Base-by-base conservation (phyloP, 495 filamentous ascomycete species). In the Penicillium arizonense region DNA sequence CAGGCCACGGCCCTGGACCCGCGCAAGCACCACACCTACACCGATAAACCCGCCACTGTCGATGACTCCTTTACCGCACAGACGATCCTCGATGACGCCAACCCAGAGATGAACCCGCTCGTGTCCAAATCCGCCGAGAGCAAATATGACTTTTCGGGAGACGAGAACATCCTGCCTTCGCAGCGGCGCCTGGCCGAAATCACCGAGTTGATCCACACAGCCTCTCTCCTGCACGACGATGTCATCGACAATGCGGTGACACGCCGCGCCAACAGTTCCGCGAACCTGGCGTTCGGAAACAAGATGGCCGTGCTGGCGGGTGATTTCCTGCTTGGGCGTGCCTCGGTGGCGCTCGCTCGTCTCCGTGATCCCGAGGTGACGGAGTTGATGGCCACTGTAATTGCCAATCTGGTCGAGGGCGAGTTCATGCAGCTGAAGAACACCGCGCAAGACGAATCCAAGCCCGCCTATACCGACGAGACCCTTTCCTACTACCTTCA, bases 361-460 rank as follows among this genome's bases (percentile, higher is more conserved):
- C 71, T 98, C 50, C 82, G 95, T 9, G 87, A 97, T 57, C 88
- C 91, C 32, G 94, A 98, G 68, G 94, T 97, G 0, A 90, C 89
- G 6, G 94, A 98, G 72, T 81, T 98, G 7, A 73, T 98, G 45
- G 91, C 94, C 8, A 97, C 91, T 4, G 94, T 97, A 23, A 96
- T 98, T 59, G 91, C 95, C 28, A 97, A 98, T 57, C 75, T 98
- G 18, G 93, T 98, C 21, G 95, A 98, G 73, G 94, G 94, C 56
- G 94, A 98, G 68, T 96, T 98, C 77, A 97, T 97, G 92, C 94
- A 98, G 75, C 77, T 98, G 47, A 93, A 96, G 72, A 98, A 98
- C 72, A 97, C 94, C 3, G 88, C 87, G 16, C 79, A 82, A 52
- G 93, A 97, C 62, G 93, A 96, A 71, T 70, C 77, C 50, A 84